Evolutionary conservation across 176 grass and related monocot genomes (phyloP), one percentile per base, ranked within the genome.

Genomic region (Aegilops speltoides): DNA sequence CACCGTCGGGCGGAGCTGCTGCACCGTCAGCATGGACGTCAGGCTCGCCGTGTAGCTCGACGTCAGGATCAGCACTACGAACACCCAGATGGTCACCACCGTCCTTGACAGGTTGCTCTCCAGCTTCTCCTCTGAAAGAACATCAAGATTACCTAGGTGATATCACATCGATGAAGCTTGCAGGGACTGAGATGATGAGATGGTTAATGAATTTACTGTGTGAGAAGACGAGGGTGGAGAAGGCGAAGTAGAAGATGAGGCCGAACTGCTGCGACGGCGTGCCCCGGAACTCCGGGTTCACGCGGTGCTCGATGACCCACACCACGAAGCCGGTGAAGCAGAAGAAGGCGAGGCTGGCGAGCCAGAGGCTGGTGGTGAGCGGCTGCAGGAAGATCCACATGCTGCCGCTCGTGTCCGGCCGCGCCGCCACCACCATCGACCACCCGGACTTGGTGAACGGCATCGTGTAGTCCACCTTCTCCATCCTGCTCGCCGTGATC

Each of bases 41-140:
- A 98, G 88, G 91, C 91, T 96, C 5, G 93, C 96, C 15, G 96
- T 98, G 88, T 98, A 98, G 88, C 96, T 98, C 4, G 93, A 95
- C 3, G 31, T 31, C 31, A 31, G 31, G 31, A 31, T 31, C 3
- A 31, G 31, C 31, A 31, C 31, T 3, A 31, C 31, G 31, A 31
- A 31, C 31, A 31, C 31, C 31, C 31, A 31, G 2, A 31, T 31
- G 31, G 3, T 31, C 31, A 31, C 31, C 31, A 31, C 31, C 2
- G 3, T 3, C 3, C 31, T 31, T 3, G 95, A 93, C 71, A 95
- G 80, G 79, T 98, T 98, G 91, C 93, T 98, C 70, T 91, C 86
- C 19, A 98, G 75, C 80, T 98, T 98, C 88, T 95, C 95, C 88
- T 86, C 95, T 98, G 87, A 77, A 84, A 36, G 0, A 13, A 46